These are phyloP conservation scores for Vanrija humicola DNA, from an alignment of 1,284 basidiomycete species.

Conservation along the genomic window DNA sequence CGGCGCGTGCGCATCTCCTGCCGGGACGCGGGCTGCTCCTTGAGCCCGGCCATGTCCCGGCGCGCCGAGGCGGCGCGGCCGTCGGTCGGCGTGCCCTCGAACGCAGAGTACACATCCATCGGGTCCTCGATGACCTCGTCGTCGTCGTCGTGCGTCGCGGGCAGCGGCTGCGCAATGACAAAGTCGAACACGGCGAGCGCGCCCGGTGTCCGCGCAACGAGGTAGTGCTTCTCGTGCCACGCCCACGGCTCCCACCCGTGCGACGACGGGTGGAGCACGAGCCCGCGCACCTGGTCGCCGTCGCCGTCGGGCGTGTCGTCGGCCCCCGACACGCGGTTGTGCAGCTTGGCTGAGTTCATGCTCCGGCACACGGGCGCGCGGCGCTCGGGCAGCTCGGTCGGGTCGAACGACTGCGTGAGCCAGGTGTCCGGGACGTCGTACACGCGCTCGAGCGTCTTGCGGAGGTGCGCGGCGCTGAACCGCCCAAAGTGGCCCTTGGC, in stretches of 20 bases:
- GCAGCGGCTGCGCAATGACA: conserved; percentile 13
- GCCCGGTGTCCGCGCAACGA: conserved; percentile 33
- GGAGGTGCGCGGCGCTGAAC: conserved; percentile 3
- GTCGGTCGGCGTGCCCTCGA: background rate
- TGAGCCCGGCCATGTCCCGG: conserved; percentile 32
- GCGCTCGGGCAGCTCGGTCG: conserved; percentile 5
- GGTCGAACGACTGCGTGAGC: conserved; percentile 10
- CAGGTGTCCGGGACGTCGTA: conserved; percentile 8
- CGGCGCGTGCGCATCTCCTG: conserved; percentile 11
- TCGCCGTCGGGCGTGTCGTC: background rate
- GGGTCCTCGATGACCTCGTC: conserved; percentile 1
- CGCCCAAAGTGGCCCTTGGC: conserved; percentile 1
- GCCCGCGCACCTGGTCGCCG: background rate
- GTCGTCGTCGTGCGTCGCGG: background rate
- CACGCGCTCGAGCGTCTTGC: conserved; percentile 3
- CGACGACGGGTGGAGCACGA: background rate
- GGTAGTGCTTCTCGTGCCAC: conserved; percentile 42
- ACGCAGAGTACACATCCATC: conserved; percentile 5
- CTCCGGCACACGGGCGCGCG: conserved; percentile 33
- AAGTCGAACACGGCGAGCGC: conserved; percentile 33
- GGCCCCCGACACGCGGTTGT: conserved; percentile 18
- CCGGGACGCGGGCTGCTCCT: conserved; percentile 24
- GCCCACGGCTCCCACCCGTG: conserved; percentile 21
- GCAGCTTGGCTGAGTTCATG: conserved; percentile 31
- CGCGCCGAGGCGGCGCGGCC: background rate